These are phyloP conservation scores for Naematelia encephala DNA, from an alignment of 768 basidiomycete genomes.

Conservation along the genomic window DNA sequence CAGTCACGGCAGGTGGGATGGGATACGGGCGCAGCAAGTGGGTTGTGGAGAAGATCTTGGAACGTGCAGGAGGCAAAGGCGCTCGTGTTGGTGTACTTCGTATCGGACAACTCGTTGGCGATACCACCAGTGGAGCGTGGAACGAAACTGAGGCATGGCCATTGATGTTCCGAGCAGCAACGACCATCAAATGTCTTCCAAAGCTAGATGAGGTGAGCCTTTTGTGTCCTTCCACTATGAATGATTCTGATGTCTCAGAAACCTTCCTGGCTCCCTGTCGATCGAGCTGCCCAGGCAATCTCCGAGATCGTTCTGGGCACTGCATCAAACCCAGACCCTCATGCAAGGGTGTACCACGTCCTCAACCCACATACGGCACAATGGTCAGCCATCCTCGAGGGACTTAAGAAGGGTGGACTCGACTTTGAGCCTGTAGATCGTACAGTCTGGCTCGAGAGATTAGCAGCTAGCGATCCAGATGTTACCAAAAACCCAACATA, in stretches of 20 bases:
- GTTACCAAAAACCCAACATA: slow-evolving; percentile 54
- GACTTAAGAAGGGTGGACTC: slow-evolving; percentile 52
- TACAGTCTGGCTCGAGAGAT: slow-evolving; percentile 52
- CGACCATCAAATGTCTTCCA: slow-evolving; percentile 49
- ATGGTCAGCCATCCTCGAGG: slow-evolving; percentile 54
- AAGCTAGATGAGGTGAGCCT: slow-evolving; percentile 50
- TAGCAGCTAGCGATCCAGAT: slow-evolving; percentile 52
- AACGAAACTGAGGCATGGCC: slow-evolving; percentile 58
- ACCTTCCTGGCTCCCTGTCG: slow-evolving; percentile 59
- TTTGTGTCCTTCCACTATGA: not conserved
- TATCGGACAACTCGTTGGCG: slow-evolving; percentile 62
- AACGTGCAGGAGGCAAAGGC: slow-evolving; percentile 51
- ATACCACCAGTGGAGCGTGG: slow-evolving; percentile 57
- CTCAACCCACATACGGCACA: slow-evolving; percentile 44
- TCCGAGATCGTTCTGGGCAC: slow-evolving; percentile 53
- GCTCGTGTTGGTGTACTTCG: slow-evolving; percentile 53
- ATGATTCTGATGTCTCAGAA: slow-evolving; percentile 32
- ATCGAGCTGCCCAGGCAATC: slow-evolving; percentile 57
- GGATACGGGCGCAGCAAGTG: slow-evolving; percentile 56
- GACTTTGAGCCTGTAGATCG: slow-evolving; percentile 53
- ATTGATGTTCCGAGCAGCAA: slow-evolving; percentile 55
- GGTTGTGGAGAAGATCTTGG: slow-evolving; percentile 58
- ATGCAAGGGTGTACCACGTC: slow-evolving; percentile 52
- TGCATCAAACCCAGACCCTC: slow-evolving; percentile 5
- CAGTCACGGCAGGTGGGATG: slow-evolving; percentile 49